Percentiles rank a stretch among this genome's conserved stretches.
phyloP scores from a whole-genome alignment of 495 filamentous ascomycete genomes.

The Aspergillus sclerotiicarbonarius region DNA sequence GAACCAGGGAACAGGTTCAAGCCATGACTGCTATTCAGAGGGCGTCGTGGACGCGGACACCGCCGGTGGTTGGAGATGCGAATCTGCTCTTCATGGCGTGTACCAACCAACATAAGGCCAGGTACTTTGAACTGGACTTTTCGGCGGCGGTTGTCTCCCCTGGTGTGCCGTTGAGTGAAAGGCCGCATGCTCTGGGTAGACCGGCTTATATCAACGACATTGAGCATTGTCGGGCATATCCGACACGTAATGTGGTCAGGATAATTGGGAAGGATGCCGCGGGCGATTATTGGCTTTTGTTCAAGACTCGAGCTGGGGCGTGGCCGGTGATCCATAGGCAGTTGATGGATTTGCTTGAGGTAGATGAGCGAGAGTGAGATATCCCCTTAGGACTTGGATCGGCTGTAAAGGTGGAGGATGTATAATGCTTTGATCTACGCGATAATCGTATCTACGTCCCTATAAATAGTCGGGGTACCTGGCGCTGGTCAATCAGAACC shows the following conservation, averaged over 20 bases:
- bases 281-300: conserved; percentile 47
- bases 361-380: neutral
- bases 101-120: conserved; percentile 43
- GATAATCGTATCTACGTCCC: too few relatives aligned
- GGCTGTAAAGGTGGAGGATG: conserved; percentile 45
- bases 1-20: conserved; percentile 37
- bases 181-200: neutral
- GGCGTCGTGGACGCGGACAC: conserved; percentile 11
- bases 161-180: conserved; percentile 1
- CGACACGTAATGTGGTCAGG: conserved; percentile 8
- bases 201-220: conserved; percentile 20
- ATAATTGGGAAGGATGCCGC: conserved; percentile 45
- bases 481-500: conserved; percentile 61
- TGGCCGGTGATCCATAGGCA: neutral
- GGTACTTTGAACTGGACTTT: conserved; percentile 43
- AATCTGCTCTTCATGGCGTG: conserved; percentile 26
- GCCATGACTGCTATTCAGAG: conserved; percentile 27
- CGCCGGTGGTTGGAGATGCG: neutral
- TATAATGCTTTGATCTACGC: conserved; percentile 18
- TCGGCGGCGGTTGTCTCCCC: conserved; percentile 32
- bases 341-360: neutral
- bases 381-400: too few relatives aligned
- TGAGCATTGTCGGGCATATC: conserved; percentile 28
- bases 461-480: conserved; percentile 28
- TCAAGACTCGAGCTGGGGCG: neutral